Evolutionary conservation across 2,329 filamentous ascomycete species (phyloP), one percentile per base, ranked within the genome.

Genomic region (Clonostachys rhizophaga): DNA sequence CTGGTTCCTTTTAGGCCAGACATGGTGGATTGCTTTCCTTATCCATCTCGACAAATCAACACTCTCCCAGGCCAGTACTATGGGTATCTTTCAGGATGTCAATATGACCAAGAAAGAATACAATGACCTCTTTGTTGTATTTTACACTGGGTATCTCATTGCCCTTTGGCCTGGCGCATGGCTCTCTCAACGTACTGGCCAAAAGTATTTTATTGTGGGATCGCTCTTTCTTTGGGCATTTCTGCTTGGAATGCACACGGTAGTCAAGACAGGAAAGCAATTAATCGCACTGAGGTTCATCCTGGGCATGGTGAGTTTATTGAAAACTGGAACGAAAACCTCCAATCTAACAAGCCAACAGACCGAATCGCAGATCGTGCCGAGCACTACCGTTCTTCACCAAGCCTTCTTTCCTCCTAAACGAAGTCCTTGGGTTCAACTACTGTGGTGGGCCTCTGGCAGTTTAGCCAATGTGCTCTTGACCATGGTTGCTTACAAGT

Each of bases 371-470:
- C 58, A 59, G 34, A 59, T 58, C 34, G 53, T 60, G 2, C 57
- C 55, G 3, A 57, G 52, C n/a, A 58, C 55, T n/a, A 57, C 56
- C 4, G 53, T 60, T 12, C 50, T 60, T 14, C 58, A 60, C 40
- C 58, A 59, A 45, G 53, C 56, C 12, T 57, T 60, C 40, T 60
- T 60, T 35, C 52, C 57, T n/a, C 58, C 58, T 7, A 55, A 54
- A 46, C 56, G 56, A 40, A 59, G 57, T 16, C 57, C 58, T 8
- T 60, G 57, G 57, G 56, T 60, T 3, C 58, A 60, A 44, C 52
- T 60, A 3, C 47, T 60, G 13, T 60, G 58, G 58, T 60, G 58
- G 58, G 56, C 55, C 8, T 57, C 55, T 14, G 58, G 58, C 20
- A 56, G 55, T 24, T 49, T 60, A 14, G 58, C 57, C 37, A 59